Base-by-base conservation (phyloP, 2,329 filamentous ascomycete genomes). In the Penicillium sp. region DNA sequence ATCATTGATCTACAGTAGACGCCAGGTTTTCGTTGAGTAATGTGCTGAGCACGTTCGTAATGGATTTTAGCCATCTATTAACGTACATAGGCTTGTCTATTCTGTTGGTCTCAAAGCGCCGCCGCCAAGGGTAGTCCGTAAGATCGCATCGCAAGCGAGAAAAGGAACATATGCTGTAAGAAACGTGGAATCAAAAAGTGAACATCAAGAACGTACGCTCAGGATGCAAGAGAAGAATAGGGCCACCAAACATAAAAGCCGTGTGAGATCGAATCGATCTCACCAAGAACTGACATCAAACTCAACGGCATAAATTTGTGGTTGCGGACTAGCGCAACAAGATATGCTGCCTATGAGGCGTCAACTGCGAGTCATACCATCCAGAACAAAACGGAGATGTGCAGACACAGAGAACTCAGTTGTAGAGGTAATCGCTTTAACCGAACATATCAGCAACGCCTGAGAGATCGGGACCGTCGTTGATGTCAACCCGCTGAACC, bases 371-470 rank as follows among this genome's bases (percentile, higher is more conserved):
- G 15, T 15, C 22, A 28, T 31, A 14, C 35, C 45, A 37, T 43
- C 43, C 22, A 53, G 17, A 39, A 35, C 43, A 22, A 25, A 53
- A n/a, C n/a, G 35, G 35, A 51, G 41, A 34, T 22, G 25, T 20
- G 15, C 10, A 43, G 28, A 42, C 28, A 20, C 22, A 41, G 8
- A 42, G 38, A 41, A 11, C 37, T 20, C 11, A 10, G 35, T 12
- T 15, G 20, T 14, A 11, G 38, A 28, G 15, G 17, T 20, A 20
- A 50, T 45, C n/a, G 8, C 28, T 70, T 17, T 71, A 81, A 56
- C 78, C 78, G 72, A 84, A 84, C 79, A 84, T 81, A 67, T 83
- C 82, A 45, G 81, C 82, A 48, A 84, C 74, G 8, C 81, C 82
- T 28, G 77, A 78, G 43, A 84, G 73, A 71, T 84, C 82, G 11